Percentiles rank a stretch among this genome's conserved stretches.
phyloP scores from a whole-genome alignment of 2,329 filamentous ascomycete species.

The Harringtonia lauricola region DNA sequence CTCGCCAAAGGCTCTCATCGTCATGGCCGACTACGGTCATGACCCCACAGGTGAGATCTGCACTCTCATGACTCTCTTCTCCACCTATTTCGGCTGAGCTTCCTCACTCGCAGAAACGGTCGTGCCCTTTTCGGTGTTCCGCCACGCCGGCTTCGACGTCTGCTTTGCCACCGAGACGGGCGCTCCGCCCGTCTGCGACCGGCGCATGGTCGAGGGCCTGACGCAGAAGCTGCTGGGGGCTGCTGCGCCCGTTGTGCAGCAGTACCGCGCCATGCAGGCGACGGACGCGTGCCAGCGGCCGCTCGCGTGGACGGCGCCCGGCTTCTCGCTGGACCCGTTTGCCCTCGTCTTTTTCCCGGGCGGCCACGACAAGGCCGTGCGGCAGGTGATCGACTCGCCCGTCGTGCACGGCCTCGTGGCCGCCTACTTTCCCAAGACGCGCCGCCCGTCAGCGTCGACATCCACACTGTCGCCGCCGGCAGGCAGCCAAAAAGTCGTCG shows the following conservation, averaged over 20 bases:
- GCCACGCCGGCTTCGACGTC: conserved; percentile 33
- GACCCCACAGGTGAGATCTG: conserved; percentile 36
- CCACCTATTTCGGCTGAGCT: too few relatives aligned
- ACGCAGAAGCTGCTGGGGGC: conserved; percentile 57
- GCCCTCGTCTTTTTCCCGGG: conserved; percentile 39
- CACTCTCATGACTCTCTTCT: too few relatives aligned
- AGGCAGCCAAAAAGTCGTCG: conserved; percentile 27
- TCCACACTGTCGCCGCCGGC: conserved; percentile 22
- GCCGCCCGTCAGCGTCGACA: conserved; percentile 5
- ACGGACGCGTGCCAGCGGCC: conserved; percentile 31
- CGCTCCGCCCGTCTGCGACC: conserved; percentile 34
- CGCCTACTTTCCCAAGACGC: conserved; percentile 35
- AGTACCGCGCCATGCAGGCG: conserved; percentile 31
- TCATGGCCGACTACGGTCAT: conserved; percentile 45
- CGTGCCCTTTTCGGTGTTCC: conserved; percentile 36
- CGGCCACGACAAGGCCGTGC: conserved; percentile 40
- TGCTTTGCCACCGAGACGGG: conserved; percentile 39
- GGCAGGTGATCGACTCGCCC: conserved; percentile 37
- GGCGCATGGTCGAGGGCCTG: conserved; percentile 57
- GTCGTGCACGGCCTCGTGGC: conserved; percentile 31
- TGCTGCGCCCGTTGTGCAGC: conserved; percentile 24
- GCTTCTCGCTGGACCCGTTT: conserved; percentile 32
- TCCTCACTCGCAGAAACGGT: conserved; percentile 31
- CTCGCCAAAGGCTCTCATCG: conserved; percentile 25
- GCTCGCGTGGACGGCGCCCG: conserved; percentile 30